Percentiles rank a stretch among this genome's conserved stretches.
These are phyloP conservation scores for Neofusicoccum parvum DNA, from an alignment of 2,329 filamentous ascomycete genomes.

Conservation along the genomic window DNA sequence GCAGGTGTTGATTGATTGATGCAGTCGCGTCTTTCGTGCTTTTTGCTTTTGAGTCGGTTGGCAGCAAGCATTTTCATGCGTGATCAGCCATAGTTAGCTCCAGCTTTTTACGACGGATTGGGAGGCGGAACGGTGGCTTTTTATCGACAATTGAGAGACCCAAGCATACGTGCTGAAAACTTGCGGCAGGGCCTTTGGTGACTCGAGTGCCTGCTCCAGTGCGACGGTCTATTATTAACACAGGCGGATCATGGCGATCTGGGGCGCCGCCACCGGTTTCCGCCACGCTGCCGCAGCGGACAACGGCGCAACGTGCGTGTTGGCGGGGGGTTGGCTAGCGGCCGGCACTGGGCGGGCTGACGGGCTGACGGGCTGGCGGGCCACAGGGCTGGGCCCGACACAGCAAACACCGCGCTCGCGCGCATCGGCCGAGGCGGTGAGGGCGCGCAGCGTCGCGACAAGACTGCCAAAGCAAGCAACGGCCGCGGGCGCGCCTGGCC, in stretches of 20 bases:
- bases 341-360: slow-evolving; percentile 1
- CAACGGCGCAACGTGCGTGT: slow-evolving; percentile 4
- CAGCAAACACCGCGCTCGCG: too few relatives aligned
- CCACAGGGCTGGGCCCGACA: background rate
- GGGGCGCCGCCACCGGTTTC: slow-evolving; percentile 17
- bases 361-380: background rate
- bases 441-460: background rate
- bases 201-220: background rate
- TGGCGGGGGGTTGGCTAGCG: slow-evolving; percentile 17
- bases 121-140: slow-evolving; percentile 7
- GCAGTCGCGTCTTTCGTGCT: slow-evolving; percentile 1
- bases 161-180: slow-evolving; percentile 10
- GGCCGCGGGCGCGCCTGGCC: background rate
- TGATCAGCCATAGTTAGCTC: slow-evolving; percentile 11
- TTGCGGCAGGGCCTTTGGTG: background rate
- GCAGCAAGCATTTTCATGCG: slow-evolving; percentile 17
- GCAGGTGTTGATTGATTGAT: slow-evolving; percentile 16
- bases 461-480: background rate
- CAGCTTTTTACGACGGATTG: slow-evolving; percentile 11
- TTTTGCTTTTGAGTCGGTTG: slow-evolving; percentile 16
- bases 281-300: slow-evolving; percentile 13
- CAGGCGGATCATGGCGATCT: slow-evolving; percentile 1
- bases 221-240: background rate
- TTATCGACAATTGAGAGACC: slow-evolving; percentile 16
- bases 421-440: background rate